Evolutionary conservation across 371 early-diverging fungal species (phyloP), one percentile per base, ranked within the genome.

Genomic region (Mortierella sp.): DNA sequence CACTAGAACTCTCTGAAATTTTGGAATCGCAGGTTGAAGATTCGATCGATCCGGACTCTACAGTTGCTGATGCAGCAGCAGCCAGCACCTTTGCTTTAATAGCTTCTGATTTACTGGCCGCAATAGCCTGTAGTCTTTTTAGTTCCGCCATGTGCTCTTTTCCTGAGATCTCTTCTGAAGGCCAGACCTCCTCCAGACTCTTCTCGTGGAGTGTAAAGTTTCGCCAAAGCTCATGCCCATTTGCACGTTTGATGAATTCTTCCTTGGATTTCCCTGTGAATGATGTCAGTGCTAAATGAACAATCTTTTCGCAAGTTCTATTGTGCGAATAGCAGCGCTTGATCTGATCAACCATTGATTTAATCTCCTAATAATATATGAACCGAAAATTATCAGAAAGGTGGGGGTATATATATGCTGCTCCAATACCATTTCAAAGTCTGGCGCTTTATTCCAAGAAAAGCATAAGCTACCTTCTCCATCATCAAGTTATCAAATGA

Each of bases 401-500:
- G 55, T 17, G 28, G 13, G 55, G 29, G 4, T 55, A 12, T 55
- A n/a, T n/a, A 28, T 26, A n/a, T n/a, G n/a, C n/a, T n/a, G n/a
- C n/a, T n/a, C n/a, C n/a, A n/a, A n/a, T n/a, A n/a, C n/a, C n/a
- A n/a, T n/a, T n/a, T n/a, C n/a, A n/a, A n/a, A n/a, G n/a, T n/a
- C n/a, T n/a, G n/a, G n/a, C n/a, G n/a, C n/a, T n/a, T n/a, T n/a
- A n/a, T n/a, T n/a, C n/a, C n/a, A n/a, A n/a, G 23, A n/a, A 42
- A 59, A 42, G 19, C 47, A 84, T 57, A 32, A 54, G 40, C 42
- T 85, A 88, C 93, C 82, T 90, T 92, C 12, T 90, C 89, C 13
- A 67, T 83, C 96, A 96, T 96, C 54, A 88, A 84, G 22, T 89
- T 86, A 54, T 94, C 93, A 83, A 93, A 95, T 1, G 89, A 84